A percentile compares a stretch with the other conserved stretches of the same genome.
phyloP scores from a whole-genome alignment of 73 alveolate species.

The Paramecium biaurelia region DNA sequence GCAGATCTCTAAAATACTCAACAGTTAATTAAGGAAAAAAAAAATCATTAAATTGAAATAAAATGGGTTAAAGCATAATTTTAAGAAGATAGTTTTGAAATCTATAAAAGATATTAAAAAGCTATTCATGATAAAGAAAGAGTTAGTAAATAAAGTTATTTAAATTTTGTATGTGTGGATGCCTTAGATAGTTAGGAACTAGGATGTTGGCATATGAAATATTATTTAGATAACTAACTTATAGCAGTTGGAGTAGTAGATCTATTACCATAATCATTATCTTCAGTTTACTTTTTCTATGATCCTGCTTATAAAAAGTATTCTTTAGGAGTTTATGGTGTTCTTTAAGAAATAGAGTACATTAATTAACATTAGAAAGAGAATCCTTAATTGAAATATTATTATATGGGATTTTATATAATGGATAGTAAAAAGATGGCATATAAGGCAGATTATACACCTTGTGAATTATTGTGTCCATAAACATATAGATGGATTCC shows the following conservation, averaged over 20 bases:
- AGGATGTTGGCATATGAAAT: slow-evolving; percentile 91
- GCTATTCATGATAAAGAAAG: slow-evolving; percentile 66
- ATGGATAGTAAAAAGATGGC: slow-evolving; percentile 71
- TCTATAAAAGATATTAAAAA: slow-evolving; percentile 69
- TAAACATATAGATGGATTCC: slow-evolving; percentile 75
- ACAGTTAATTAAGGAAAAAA: neutral
- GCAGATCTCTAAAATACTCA: neutral
- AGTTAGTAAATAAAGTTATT: slow-evolving; percentile 52
- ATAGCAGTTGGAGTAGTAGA: slow-evolving; percentile 93
- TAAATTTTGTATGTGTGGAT: slow-evolving; percentile 66
- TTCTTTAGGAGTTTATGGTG: slow-evolving; percentile 87
- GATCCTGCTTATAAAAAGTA: slow-evolving; percentile 89
- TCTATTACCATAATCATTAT: slow-evolving; percentile 73
- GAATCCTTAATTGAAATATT: slow-evolving; percentile 71
- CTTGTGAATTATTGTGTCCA: slow-evolving; percentile 82
- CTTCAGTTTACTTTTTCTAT: slow-evolving; percentile 85
- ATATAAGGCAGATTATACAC: slow-evolving; percentile 82
- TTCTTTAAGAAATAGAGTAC: slow-evolving; percentile 90
- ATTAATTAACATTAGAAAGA: slow-evolving; percentile 67
- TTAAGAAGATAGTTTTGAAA: slow-evolving; percentile 65
- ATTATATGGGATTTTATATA: slow-evolving; percentile 86
- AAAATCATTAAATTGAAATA: neutral
- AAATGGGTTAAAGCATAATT: slow-evolving; percentile 64
- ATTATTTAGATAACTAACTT: slow-evolving; percentile 89
- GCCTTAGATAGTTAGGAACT: slow-evolving; percentile 62